A percentile compares a stretch with the other conserved stretches of the same genome.
Conservation (phyloP, 2,329 filamentous ascomycete species). For the Pezizomycotina sp. region DNA sequence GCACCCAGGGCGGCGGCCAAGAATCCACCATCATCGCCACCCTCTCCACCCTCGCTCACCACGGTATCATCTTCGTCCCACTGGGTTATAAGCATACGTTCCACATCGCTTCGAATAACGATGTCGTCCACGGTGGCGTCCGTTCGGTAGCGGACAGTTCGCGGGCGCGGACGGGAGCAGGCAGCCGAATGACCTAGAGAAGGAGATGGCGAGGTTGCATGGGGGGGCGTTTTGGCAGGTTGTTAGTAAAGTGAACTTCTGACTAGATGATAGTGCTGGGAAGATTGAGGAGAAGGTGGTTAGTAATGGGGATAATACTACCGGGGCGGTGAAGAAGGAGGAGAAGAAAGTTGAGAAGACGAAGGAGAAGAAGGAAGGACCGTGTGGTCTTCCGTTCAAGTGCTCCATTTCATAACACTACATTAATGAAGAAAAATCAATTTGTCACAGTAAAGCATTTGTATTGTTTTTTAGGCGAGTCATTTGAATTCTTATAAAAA, state of each 20-base stretch:
- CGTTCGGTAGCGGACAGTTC: conserved; percentile 94
- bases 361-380: conserved; percentile 44
- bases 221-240: conserved; percentile 70
- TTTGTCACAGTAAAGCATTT: too few species aligned
- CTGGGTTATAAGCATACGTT: conserved; percentile 80
- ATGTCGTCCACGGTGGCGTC: conserved; percentile 68
- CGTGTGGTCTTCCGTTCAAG: conserved; percentile 61
- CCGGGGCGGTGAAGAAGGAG: conserved; percentile 19
- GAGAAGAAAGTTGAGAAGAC: conserved; percentile 28
- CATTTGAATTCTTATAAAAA: too few species aligned
- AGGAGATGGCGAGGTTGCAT: conserved; percentile 64
- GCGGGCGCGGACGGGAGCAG: conserved; percentile 59
- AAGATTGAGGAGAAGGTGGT: conserved; percentile 14
- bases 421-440: too few species aligned
- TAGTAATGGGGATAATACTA: conserved; percentile 11
- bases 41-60: conserved; percentile 77
- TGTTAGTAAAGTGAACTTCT: conserved; percentile 55
- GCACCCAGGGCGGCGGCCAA: conserved; percentile 71
- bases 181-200: conserved; percentile 58
- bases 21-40: conserved; percentile 67
- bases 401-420: conserved; percentile 53
- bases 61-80: conserved; percentile 93
- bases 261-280: conserved; percentile 52
- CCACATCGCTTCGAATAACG: conserved; percentile 48
- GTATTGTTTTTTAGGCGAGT: too few species aligned